phyloP scores from a whole-genome alignment of 1,139 yeast genomes.

The Saccharomyces hybrid region DNA sequence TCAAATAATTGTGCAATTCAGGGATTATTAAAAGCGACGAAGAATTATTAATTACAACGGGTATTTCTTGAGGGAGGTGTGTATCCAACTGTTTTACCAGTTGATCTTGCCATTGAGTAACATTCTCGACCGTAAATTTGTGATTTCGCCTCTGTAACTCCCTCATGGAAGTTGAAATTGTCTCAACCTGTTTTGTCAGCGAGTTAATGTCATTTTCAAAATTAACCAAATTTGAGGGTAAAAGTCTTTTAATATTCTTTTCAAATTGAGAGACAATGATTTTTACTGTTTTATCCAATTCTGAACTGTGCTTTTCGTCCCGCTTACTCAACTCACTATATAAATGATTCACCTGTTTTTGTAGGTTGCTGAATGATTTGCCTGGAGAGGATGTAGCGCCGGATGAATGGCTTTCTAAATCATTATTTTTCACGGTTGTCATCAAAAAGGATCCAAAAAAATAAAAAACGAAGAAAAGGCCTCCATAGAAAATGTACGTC shows the following conservation, averaged over 20 bases:
- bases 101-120: slow-evolving; percentile 23
- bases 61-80: slow-evolving; percentile 26
- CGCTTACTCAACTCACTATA: slow-evolving; percentile 23
- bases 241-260: slow-evolving; percentile 24
- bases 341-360: slow-evolving; percentile 27
- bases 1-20: slow-evolving; percentile 24
- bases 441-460: slow-evolving; percentile 1
- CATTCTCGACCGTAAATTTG: slow-evolving; percentile 16
- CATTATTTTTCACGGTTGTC: neutral
- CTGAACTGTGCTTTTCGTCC: slow-evolving; percentile 19
- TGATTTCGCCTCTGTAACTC: slow-evolving; percentile 3
- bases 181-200: slow-evolving; percentile 6
- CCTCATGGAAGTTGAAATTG: slow-evolving; percentile 4
- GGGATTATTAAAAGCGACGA: slow-evolving; percentile 25
- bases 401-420: neutral
- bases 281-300: slow-evolving; percentile 27
- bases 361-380: slow-evolving; percentile 11
- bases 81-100: slow-evolving; percentile 16
- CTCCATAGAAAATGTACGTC: neutral
- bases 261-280: slow-evolving; percentile 29
- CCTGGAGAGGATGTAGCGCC: neutral
- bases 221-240: slow-evolving; percentile 22
- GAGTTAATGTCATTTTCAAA: slow-evolving; percentile 11
- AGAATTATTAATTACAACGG: slow-evolving; percentile 25
- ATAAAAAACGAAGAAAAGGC: neutral